phyloP scores from a whole-genome alignment of 257 asterid species.

The Cruciata laevipes region DNA sequence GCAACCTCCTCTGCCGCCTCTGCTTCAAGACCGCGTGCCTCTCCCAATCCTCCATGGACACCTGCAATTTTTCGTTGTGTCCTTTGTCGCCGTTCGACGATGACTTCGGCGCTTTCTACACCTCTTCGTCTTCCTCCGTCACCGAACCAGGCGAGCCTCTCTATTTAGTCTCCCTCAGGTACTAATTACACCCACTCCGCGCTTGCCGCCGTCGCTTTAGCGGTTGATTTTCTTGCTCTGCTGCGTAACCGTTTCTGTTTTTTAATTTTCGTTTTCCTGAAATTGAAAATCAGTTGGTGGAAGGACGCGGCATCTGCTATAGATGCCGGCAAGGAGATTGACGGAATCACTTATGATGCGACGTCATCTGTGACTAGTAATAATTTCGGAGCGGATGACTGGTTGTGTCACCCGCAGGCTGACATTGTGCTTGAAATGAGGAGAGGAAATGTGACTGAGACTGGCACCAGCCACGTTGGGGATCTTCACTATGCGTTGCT shows the following conservation, averaged over 20 bases:
- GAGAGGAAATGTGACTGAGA: neutral
- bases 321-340: neutral
- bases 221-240: neutral
- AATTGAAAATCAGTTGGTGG: neutral
- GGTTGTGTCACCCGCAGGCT: neutral
- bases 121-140: neutral
- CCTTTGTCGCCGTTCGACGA: neutral
- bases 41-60: conserved; percentile 34
- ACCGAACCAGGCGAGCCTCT: neutral
- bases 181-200: neutral
- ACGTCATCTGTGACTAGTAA: neutral
- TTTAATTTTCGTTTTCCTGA: neutral
- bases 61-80: conserved; percentile 6
- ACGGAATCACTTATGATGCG: neutral
- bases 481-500: conserved; percentile 44
- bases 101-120: neutral
- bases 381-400: neutral
- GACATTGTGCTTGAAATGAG: neutral
- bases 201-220: neutral
- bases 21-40: conserved; percentile 23
- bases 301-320: neutral
- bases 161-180: neutral
- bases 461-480: neutral
- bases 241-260: neutral
- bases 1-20: conserved; percentile 13